Evolutionary conservation across 164 flowering plant species (phyloP).

Genomic region (Akebia trifoliata): DNA sequence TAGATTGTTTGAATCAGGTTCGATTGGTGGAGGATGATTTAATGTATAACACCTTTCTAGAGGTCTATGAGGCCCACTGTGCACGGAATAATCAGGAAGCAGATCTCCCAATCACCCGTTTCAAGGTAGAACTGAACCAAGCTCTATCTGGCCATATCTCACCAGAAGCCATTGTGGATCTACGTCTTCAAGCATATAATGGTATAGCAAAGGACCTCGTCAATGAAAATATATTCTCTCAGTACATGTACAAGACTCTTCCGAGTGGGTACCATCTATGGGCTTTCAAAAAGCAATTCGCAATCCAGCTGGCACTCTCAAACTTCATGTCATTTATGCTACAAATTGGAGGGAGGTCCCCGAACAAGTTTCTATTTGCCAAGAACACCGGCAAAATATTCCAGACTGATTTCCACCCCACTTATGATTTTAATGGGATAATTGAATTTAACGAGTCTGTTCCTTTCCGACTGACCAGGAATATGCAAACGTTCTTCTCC

Average conservation of each 20-base stretch:
- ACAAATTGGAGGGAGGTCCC: conserved; percentile 97
- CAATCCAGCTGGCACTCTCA: conserved; percentile 92
- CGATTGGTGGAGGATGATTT: conserved; percentile 99
- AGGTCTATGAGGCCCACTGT: conserved; percentile 97
- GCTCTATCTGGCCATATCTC: conserved; percentile 90
- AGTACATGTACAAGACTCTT: conserved; percentile 94
- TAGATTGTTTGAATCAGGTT: conserved; percentile 69
- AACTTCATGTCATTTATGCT: conserved; percentile 94
- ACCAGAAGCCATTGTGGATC: conserved; percentile 84
- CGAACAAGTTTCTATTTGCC: conserved; percentile 93
- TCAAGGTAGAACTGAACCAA: conserved; percentile 92
- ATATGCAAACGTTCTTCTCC: conserved; percentile 92
- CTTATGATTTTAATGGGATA: conserved; percentile 95
- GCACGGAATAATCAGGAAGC: conserved; percentile 88
- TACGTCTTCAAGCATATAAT: conserved; percentile 88
- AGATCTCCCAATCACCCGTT: conserved; percentile 89
- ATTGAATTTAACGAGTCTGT: conserved; percentile 94
- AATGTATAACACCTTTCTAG: conserved; percentile 95
- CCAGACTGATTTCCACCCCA: conserved; percentile 98
- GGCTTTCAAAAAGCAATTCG: conserved; percentile 98
- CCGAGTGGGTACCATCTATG: conserved; percentile 86
- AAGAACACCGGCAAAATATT: conserved; percentile 97
- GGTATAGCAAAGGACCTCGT: conserved; percentile 74
- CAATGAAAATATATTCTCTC: conserved; percentile 78
- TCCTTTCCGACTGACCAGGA: conserved; percentile 93